Evolutionary conservation across 257 asterid species (phyloP), one percentile per base, ranked within the genome.

Genomic region (Gynochthodes officinalis): DNA sequence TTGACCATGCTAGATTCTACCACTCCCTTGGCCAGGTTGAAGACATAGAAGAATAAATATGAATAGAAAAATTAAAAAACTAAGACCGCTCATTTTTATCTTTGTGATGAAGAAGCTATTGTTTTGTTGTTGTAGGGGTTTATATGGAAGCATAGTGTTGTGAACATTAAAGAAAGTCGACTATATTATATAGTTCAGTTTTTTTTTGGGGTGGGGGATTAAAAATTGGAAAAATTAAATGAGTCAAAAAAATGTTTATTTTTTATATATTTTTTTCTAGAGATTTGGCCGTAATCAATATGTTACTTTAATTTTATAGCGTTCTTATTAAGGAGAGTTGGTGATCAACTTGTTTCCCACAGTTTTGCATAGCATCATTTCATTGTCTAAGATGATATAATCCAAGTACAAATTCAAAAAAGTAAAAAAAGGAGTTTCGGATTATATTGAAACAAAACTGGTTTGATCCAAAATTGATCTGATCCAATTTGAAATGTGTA

Each of bases 1-100:
- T 73, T 79, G 61, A 25, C 64, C 80, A 53, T 61, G 33, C 75
- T 80, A 78, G 23, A 76, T 49, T 76, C 87, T 75, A 11, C 71
- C 15, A 6, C 68, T 63, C 1, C 67, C 67, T 52, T 64, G 71
- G 10, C 87, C 39, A 2, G 49, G 67, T 11, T 72, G 77, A 39
- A 64, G 27, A 50, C 37, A 67, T 0, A 77, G 54, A 69, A 80
- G 28, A 39, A 72, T 15, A 39, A 69, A 15, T 2, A 71, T 10
- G 33, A 60, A 19, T 33, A 69, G 28, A 13, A 43, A 37, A 57
- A 73, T 62, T 35, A 70, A 10, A 23, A 44, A 13, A 12, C 27
- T 64, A 7, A 69, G 70, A 71, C 64, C 68, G n/a, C 67, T 73
- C 89, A 86, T 88, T 48, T 54, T 30, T 10, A 27, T 59, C 46